Base-by-base conservation (phyloP, 1,139 yeast species). In the Casaregolazyma lundiana region DNA sequence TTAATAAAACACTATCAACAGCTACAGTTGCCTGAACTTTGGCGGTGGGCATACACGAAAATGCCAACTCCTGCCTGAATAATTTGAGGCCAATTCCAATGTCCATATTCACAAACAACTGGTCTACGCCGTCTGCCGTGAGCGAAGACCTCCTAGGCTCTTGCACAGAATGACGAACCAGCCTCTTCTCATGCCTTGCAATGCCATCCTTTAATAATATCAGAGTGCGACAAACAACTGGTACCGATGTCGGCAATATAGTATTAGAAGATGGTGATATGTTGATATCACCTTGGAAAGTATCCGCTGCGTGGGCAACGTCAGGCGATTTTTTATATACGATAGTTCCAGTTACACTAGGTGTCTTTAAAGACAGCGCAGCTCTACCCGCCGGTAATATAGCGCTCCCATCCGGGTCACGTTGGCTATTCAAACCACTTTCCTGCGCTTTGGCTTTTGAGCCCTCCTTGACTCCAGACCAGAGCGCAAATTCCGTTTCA, bases 41-140 rank as follows among this genome's bases (percentile, higher is more conserved):
- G 0, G 97, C 97, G 11, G 83, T 81, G 0, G 98, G 97, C 53
- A 86, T 92, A 71, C 97, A 92, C 55, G 95, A 84, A 45, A 92
- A 70, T 3, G 85, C 77, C 24, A 92, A 63, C 44, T 76, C 78
- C 61, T 92, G 97, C 34, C 80, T 77, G 22, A 82, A 88, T 43
- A 90, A 75, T 43, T 77, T 70, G 3, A 89, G 57, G 1, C 84
- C 80, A 45, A 86, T 64, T 48, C 79, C 81, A 19, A 89, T 60
- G 55, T 86, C 90, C 49, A 84, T 65, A 24, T 77, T 75, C 21
- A 73, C 54, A 36, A 65, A 55, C 11, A 57, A 49, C 35, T 53
- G 47, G 6, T 53, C 54, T 13, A 48, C 49, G 9, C 46, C 49
- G 15, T 46, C 46, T 3, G 44, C 45, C 6, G 38, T 41, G 4